Conservation (phyloP, 2,329 filamentous ascomycete genomes). For the Albophoma yamanashiensis region DNA sequence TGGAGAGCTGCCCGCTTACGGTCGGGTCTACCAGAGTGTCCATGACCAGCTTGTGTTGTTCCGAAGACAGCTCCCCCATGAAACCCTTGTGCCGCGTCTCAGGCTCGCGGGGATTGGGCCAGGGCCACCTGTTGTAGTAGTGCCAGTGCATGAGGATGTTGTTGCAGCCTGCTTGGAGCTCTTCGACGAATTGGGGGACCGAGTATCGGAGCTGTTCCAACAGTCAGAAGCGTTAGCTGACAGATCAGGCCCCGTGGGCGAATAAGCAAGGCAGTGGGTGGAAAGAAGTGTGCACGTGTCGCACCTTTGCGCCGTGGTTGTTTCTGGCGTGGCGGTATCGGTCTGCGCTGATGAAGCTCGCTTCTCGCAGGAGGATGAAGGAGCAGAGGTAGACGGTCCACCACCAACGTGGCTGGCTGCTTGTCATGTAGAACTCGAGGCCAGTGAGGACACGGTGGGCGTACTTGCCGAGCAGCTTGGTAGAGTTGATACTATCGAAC, state of each 20-base stretch:
- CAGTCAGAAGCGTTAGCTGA: background rate
- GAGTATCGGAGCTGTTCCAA: constrained; percentile 22
- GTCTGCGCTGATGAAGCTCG: constrained; percentile 27
- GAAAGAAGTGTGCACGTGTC: background rate
- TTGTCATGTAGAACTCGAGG: constrained; percentile 23
- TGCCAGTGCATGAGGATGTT: constrained; percentile 39
- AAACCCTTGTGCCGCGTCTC: constrained; percentile 13
- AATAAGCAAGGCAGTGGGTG: background rate
- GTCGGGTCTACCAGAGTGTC: constrained; percentile 13
- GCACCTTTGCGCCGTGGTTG: constrained; percentile 18
- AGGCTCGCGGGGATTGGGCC: constrained; percentile 16
- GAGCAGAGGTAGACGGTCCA: constrained; percentile 25
- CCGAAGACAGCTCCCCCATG: constrained; percentile 16
- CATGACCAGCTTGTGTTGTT: constrained; percentile 22
- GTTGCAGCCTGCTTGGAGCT: constrained; percentile 34
- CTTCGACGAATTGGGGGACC: constrained; percentile 27
- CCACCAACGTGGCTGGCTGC: constrained; percentile 19
- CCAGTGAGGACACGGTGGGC: constrained; percentile 20
- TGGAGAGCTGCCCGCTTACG: constrained; percentile 13
- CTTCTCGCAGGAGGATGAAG: constrained; percentile 32
- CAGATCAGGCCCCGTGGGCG: background rate
- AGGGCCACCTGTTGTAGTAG: constrained; percentile 31
- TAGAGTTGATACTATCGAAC: constrained; percentile 30
- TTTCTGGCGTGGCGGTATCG: constrained; percentile 30
- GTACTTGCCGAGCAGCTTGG: constrained; percentile 22